These are phyloP conservation scores for Pyrus communis DNA, from an alignment of 306 rosid species.

Conservation along the genomic window DNA sequence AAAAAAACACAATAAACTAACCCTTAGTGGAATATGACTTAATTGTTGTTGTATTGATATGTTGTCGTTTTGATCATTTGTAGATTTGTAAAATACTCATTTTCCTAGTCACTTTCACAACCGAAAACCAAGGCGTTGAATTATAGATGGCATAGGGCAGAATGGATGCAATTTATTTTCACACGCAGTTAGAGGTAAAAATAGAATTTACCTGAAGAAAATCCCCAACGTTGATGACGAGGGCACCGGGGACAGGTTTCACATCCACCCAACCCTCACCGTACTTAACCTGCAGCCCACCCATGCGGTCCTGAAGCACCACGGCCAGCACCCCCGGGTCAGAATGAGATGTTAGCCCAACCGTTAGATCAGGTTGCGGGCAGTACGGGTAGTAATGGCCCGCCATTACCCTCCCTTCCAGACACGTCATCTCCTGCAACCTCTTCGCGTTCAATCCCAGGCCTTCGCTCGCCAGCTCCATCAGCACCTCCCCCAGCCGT, in stretches of 20 bases:
- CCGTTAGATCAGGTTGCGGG: constrained; percentile 41
- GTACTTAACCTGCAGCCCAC: constrained; percentile 69
- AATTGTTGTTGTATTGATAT: too few species aligned
- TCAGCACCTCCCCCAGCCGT: constrained; percentile 33
- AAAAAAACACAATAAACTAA: too few species aligned
- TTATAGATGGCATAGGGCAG: too few species aligned
- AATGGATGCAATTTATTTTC: too few species aligned
- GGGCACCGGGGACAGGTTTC: constrained; percentile 55
- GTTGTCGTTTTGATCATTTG: too few species aligned
- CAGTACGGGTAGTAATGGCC: constrained; percentile 40
- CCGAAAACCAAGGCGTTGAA: too few species aligned
- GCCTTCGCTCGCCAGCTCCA: constrained; percentile 34
- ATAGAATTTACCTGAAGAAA: constrained; percentile 52
- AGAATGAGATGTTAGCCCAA: constrained; percentile 64
- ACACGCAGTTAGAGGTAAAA: background rate
- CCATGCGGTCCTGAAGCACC: constrained; percentile 65
- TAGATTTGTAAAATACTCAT: too few species aligned
- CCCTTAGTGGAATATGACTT: too few species aligned
- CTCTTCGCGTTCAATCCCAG: constrained; percentile 28
- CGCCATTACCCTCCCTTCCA: constrained; percentile 25
- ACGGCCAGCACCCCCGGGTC: constrained; percentile 69
- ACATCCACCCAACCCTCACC: constrained; percentile 60
- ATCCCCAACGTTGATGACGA: constrained; percentile 76
- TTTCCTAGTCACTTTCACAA: too few species aligned
- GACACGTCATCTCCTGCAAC: constrained; percentile 23